Evolutionary conservation across 257 asterid species (phyloP).

Genomic region (Vinca minor): DNA sequence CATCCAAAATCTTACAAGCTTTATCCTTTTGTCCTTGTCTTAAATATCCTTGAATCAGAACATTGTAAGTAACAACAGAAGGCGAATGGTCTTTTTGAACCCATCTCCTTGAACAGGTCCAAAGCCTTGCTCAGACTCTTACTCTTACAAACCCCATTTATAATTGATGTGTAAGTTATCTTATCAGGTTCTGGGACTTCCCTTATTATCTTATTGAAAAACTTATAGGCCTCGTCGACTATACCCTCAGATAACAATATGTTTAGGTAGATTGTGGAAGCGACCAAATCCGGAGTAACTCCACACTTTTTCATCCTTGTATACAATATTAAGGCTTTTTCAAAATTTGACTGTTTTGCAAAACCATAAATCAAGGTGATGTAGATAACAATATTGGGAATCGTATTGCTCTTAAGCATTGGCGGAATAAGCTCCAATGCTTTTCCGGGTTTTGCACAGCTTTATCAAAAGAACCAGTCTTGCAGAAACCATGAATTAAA

Average conservation of each 20-base stretch:
- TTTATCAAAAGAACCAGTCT: slow-evolving; percentile 30
- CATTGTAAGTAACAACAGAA: slow-evolving; percentile 44
- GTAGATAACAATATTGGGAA: slow-evolving; percentile 43
- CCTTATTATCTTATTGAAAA: slow-evolving; percentile 33
- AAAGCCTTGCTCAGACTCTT: slow-evolving; percentile 31
- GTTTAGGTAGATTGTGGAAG: slow-evolving; percentile 42
- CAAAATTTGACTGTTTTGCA: slow-evolving; percentile 32
- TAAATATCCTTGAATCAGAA: slow-evolving; percentile 36
- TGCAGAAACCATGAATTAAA: slow-evolving; percentile 37
- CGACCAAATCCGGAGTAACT: slow-evolving; percentile 35
- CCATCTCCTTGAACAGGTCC: slow-evolving; percentile 44
- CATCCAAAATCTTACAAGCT: slow-evolving; percentile 23
- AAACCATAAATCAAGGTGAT: slow-evolving; percentile 47
- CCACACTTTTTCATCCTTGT: slow-evolving; percentile 41
- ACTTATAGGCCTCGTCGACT: slow-evolving; percentile 31
- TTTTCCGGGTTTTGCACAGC: slow-evolving; percentile 31
- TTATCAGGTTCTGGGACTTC: slow-evolving; percentile 31
- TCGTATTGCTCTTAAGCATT: slow-evolving; percentile 39
- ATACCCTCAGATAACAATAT: slow-evolving; percentile 22
- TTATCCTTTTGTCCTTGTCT: slow-evolving; percentile 26
- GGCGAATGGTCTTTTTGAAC: slow-evolving; percentile 25
- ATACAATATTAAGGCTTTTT: slow-evolving; percentile 35
- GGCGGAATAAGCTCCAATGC: slow-evolving; percentile 48
- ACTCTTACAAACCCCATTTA: slow-evolving; percentile 41
- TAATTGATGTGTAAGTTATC: slow-evolving; percentile 41